Conservation (phyloP, 345 rosid genomes). For the Cardamine occulta region DNA sequence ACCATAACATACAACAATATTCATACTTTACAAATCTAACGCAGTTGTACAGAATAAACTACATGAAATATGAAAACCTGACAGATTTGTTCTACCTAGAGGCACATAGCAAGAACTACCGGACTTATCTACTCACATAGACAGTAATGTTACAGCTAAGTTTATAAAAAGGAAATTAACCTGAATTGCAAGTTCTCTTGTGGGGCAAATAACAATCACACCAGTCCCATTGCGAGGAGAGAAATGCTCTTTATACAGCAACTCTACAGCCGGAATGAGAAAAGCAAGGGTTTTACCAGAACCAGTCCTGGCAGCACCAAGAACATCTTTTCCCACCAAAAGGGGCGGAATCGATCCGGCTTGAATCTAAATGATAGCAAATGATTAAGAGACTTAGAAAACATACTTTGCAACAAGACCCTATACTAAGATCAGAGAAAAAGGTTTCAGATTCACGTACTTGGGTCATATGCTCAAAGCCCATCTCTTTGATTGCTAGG, state of each 20-base stretch:
- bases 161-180: slow-evolving; percentile 43
- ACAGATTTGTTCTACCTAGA: background rate
- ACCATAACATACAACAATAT: slow-evolving; percentile 14
- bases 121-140: slow-evolving; percentile 7
- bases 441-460: slow-evolving; percentile 39
- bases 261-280: slow-evolving; percentile 86
- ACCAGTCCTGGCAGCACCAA: slow-evolving; percentile 98
- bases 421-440: background rate
- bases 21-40: slow-evolving; percentile 10
- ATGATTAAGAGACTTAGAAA: background rate
- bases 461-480: slow-evolving; percentile 84
- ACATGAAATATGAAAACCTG: slow-evolving; percentile 3
- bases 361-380: slow-evolving; percentile 66
- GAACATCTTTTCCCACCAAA: slow-evolving; percentile 87
- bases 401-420: background rate
- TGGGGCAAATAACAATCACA: slow-evolving; percentile 90
- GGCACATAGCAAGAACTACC: slow-evolving; percentile 4
- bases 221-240: slow-evolving; percentile 84
- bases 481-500: slow-evolving; percentile 74
- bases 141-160: background rate
- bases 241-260: slow-evolving; percentile 67
- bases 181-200: slow-evolving; percentile 98
- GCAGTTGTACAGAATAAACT: slow-evolving; percentile 1
- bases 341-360: slow-evolving; percentile 81
- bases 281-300: slow-evolving; percentile 98